Percentiles rank a stretch among this genome's conserved stretches.
Conservation (phyloP, 768 basidiomycete species). For the Termitomyces sp. region DNA sequence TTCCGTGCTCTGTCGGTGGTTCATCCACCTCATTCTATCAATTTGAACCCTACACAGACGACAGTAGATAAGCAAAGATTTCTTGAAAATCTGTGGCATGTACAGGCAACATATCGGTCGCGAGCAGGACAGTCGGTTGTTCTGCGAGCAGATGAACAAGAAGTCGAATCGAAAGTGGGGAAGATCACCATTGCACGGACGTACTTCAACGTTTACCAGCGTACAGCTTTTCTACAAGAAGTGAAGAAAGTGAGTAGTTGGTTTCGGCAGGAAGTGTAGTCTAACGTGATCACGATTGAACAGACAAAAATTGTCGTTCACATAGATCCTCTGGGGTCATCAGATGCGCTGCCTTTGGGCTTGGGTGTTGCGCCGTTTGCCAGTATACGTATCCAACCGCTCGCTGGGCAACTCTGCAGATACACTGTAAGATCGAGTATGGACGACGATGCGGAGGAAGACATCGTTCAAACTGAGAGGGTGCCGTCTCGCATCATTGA, state of each 20-base stretch:
- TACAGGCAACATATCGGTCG: slow-evolving; percentile 77
- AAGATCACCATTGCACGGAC: slow-evolving; percentile 64
- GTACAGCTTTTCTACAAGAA: slow-evolving; percentile 74
- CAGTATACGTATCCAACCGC: slow-evolving; percentile 76
- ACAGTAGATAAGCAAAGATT: slow-evolving; percentile 74
- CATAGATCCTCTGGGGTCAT: slow-evolving; percentile 69
- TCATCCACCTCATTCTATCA: slow-evolving; percentile 61
- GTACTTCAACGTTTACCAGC: slow-evolving; percentile 88
- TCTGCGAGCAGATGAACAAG: slow-evolving; percentile 62
- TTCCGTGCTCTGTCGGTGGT: slow-evolving; percentile 79
- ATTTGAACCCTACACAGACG: slow-evolving; percentile 60
- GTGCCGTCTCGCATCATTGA: slow-evolving; percentile 74
- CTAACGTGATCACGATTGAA: slow-evolving; percentile 1
- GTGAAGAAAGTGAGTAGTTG: slow-evolving; percentile 58
- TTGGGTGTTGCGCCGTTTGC: slow-evolving; percentile 66
- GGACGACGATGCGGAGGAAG: slow-evolving; percentile 70
- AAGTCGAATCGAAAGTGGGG: slow-evolving; percentile 65
- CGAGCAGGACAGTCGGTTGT: slow-evolving; percentile 69
- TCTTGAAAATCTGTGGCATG: slow-evolving; percentile 83
- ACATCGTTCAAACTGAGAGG: slow-evolving; percentile 71
- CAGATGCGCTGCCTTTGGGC: slow-evolving; percentile 76
- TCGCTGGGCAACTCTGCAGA: slow-evolving; percentile 78
- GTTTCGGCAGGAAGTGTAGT: not conserved
- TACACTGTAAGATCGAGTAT: slow-evolving; percentile 74
- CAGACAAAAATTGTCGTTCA: slow-evolving; percentile 88